Evolutionary conservation across 495 filamentous ascomycete genomes (phyloP), one percentile per base, ranked within the genome.

Genomic region (Podospora sp.): DNA sequence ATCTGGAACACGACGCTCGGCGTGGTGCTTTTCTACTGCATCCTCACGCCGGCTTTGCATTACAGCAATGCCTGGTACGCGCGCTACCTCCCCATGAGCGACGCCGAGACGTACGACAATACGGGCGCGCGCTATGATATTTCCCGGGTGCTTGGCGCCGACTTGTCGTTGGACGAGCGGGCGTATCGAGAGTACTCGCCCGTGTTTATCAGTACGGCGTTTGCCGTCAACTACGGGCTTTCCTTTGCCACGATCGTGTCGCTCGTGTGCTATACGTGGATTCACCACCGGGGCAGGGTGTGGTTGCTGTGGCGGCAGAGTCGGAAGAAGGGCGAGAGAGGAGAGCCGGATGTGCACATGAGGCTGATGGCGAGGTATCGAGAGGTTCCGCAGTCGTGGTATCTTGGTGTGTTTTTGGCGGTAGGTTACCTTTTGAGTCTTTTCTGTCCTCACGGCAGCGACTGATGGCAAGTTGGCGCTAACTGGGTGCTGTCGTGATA

Each of bases 211-310:
- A 83, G 81, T 65, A 88, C 86, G 21, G 84, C 86, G 0, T 90
- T 88, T 70, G 81, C 86, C 58, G 73, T 89, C 55, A 83, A 85
- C 0, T 92, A 91, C 65, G 89, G 89, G 1, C 77, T 92, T 1
- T 89, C 88, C 0, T 92, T 92, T 69, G 90, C 90, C 21, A 86
- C 89, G 29, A 85, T 91, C 51, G 81, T 87, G 0, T 86, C 87
- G 0, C 82, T 91, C 25, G 80, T 92, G 56, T 82, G 90, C 6
- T 85, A 91, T 65, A 85, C 87, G 5, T 86, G 82, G 40, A 75
- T 92, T 24, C 86, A 89, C 71, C 84, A 91, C 68, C 84, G 89
- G 8, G 82, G 85, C 61, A 83, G 87, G 57, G 83, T 91, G n/a
- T 87, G 85, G 83, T 72, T 74, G 52, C 82, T 83, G 63, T 84